These are phyloP conservation scores for Daldinia loculata DNA, from an alignment of 495 filamentous ascomycete species.

Conservation along the genomic window DNA sequence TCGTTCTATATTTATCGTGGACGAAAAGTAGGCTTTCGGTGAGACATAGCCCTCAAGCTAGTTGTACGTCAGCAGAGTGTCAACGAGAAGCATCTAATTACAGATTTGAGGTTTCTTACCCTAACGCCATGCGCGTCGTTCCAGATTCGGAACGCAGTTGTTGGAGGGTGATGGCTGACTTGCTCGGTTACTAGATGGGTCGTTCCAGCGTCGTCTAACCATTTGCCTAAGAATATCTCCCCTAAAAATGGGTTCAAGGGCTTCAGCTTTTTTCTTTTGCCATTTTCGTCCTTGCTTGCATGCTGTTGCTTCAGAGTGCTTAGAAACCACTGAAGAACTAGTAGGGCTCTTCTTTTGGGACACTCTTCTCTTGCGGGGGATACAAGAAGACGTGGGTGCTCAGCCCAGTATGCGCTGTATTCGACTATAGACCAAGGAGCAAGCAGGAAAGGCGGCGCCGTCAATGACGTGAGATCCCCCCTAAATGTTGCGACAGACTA, in stretches of 20 bases:
- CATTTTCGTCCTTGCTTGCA: conserved; percentile 79
- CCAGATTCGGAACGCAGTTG: conserved; percentile 81
- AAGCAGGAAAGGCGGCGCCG: conserved; percentile 86
- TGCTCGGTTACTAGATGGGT: conserved; percentile 63
- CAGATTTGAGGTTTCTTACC: conserved; percentile 47
- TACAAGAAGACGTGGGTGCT: conserved; percentile 80
- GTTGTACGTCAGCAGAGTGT: conserved; percentile 17
- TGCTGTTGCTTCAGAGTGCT: conserved; percentile 85
- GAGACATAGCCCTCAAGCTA: conserved; percentile 84
- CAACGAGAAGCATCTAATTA: neutral
- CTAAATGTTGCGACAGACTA: conserved; percentile 86
- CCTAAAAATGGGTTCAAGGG: conserved; percentile 86
- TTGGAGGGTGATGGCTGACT: conserved; percentile 82
- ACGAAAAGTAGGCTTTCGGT: conserved; percentile 83
- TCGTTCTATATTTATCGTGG: conserved; percentile 84
- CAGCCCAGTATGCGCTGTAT: conserved; percentile 87
- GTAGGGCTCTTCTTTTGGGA: conserved; percentile 75
- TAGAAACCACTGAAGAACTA: conserved; percentile 87
- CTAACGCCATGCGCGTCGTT: conserved; percentile 80
- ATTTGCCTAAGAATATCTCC: conserved; percentile 88
- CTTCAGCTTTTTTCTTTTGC: conserved; percentile 84
- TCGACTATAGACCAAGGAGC: conserved; percentile 81
- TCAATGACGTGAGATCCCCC: conserved; percentile 83
- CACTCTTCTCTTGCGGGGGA: conserved; percentile 76
- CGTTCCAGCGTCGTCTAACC: conserved; percentile 76